Evolutionary conservation across 1,284 basidiomycete species (phyloP).

Genomic region (Cronartium quercuum): DNA sequence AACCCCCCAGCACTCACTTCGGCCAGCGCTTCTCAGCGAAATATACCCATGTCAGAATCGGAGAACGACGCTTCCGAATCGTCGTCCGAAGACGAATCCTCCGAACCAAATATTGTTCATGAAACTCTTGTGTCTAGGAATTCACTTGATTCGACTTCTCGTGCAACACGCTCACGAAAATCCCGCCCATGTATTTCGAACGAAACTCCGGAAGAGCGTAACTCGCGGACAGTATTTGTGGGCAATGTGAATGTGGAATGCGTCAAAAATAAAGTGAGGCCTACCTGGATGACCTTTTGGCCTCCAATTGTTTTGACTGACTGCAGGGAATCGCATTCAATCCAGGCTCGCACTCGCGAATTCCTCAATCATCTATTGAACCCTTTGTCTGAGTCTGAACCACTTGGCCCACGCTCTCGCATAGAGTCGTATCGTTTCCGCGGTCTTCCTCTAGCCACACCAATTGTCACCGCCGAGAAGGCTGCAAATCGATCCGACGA

Average conservation of each 20-base stretch:
- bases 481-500: not conserved
- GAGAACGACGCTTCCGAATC: not conserved
- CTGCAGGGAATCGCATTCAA: not conserved
- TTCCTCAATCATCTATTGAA: slow-evolving; percentile 29
- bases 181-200: not conserved
- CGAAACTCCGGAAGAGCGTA: slow-evolving; percentile 19
- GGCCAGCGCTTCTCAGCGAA: not conserved
- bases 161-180: not conserved
- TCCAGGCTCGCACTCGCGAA: slow-evolving; percentile 3
- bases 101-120: not conserved
- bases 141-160: not conserved
- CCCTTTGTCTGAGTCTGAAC: slow-evolving; percentile 1
- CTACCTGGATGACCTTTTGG: not conserved
- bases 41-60: not conserved
- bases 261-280: slow-evolving; percentile 12
- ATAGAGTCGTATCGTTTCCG: slow-evolving; percentile 29
- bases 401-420: not conserved
- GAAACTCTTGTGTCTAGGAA: not conserved
- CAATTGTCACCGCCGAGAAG: not conserved
- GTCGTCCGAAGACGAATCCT: not conserved
- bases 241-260: slow-evolving; percentile 35
- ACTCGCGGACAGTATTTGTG: slow-evolving; percentile 21
- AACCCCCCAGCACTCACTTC: not conserved
- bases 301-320: not conserved
- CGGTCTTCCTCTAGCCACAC: slow-evolving; percentile 29